Percentiles rank a stretch among this genome's conserved stretches.
phyloP scores from a whole-genome alignment of 352 stramenopile genomes.

The Phytopythium sindhum region DNA sequence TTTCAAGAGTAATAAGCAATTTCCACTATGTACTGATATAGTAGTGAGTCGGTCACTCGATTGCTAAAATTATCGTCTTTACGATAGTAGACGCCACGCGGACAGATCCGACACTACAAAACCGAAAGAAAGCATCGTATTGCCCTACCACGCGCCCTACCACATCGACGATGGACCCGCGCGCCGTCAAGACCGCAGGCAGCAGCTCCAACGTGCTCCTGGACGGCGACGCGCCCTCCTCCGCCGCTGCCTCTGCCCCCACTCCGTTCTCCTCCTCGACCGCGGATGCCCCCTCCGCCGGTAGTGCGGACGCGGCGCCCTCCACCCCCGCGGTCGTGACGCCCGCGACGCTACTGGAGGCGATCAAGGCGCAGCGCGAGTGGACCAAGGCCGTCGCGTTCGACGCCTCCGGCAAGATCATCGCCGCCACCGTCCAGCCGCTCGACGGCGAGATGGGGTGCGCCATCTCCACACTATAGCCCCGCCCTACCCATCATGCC shows the following conservation, averaged over 20 bases:
- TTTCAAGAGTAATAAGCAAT: no score
- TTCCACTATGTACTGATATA: no score
- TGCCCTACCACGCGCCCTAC: no score
- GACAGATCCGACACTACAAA: no score
- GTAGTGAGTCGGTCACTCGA: no score
- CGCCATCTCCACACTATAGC: not conserved
- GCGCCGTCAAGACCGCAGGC: slow-evolving; percentile 2
- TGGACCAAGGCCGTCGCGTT: slow-evolving; percentile 65
- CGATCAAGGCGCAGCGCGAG: slow-evolving; percentile 58
- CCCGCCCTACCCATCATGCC: not conserved
- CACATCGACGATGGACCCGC: not conserved
- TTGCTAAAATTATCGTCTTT: no score
- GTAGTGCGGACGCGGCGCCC: not conserved
- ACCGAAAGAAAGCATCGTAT: no score
- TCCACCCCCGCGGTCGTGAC: slow-evolving; percentile 26
- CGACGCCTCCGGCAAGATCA: slow-evolving; percentile 45
- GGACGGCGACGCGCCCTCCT: not conserved
- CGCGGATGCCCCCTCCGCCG: not conserved
- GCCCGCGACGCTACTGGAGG: slow-evolving; percentile 43
- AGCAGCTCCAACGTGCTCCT: slow-evolving; percentile 7
- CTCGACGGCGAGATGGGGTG: slow-evolving; percentile 63
- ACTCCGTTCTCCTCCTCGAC: not conserved
- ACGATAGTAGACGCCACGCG: no score
- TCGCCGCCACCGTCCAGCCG: slow-evolving; percentile 54
- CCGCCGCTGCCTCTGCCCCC: not conserved